phyloP scores from a whole-genome alignment of 106 monocot genomes.

The Dendrobium nobile region DNA sequence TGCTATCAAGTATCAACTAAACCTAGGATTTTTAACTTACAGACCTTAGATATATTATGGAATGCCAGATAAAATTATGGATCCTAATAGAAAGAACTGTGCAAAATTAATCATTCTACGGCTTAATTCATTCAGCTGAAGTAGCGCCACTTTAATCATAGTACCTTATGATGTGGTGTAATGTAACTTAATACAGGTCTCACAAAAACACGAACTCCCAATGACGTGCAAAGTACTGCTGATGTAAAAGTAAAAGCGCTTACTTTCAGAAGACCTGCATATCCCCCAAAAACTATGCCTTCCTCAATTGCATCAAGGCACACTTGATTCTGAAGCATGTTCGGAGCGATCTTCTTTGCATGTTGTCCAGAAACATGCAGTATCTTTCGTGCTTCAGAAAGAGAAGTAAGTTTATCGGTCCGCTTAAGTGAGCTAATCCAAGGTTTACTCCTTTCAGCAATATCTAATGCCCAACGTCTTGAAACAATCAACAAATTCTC shows the following conservation, averaged over 20 bases:
- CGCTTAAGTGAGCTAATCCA: conserved; percentile 8
- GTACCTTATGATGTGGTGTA: neutral
- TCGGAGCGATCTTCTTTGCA: neutral
- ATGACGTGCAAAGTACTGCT: neutral
- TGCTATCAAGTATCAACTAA: neutral
- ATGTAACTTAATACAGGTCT: neutral
- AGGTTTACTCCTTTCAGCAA: conserved; percentile 12
- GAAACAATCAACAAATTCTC: conserved; percentile 7
- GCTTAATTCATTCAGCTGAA: neutral
- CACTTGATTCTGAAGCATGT: neutral
- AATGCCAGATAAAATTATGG: neutral
- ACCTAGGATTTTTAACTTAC: neutral
- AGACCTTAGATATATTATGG: neutral
- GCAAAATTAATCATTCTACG: neutral
- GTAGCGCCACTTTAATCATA: neutral
- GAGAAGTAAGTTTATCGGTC: conserved; percentile 3
- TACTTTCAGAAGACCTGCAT: conserved; percentile 11
- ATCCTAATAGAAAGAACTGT: neutral
- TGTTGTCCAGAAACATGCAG: neutral
- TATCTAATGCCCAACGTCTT: conserved; percentile 11
- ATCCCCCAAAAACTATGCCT: conserved; percentile 4
- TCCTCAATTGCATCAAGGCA: conserved; percentile 11
- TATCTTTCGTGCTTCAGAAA: conserved; percentile 7
- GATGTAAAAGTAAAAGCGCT: neutral
- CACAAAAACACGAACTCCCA: neutral